Evolutionary conservation across 257 asterid genomes (phyloP), one percentile per base, ranked within the genome.

Genomic region (Echium plantagineum): DNA sequence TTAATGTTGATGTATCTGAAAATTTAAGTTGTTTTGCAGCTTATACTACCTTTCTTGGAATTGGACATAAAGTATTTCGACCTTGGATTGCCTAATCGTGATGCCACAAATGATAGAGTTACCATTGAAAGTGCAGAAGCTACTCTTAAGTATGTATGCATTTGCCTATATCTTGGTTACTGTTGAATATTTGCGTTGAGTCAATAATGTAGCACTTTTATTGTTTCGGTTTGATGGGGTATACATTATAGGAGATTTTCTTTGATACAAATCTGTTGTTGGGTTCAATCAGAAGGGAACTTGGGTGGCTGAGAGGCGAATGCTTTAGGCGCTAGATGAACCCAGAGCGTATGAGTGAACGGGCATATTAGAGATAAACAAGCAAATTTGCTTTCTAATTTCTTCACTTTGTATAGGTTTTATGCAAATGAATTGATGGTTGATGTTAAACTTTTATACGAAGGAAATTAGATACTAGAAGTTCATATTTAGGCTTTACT

Each of bases 81-180:
- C 72, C 88, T 84, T 60, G 84, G 93, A 42, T 82, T 84, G 70
- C 84, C 71, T 63, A 78, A 81, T 64, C 93, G 93, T 9, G 93
- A 84, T 70, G 84, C 88, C 58, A 78, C 93, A 38, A 46, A 65
- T 16, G 88, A 84, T 74, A 75, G 65, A 71, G 93, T 84, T 65
- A 84, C 88, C 10, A 63, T 79, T 67, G 87, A 84, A 75, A 84
- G 93, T 73, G 93, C 93, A 62, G 88, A 84, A 73, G 93, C 93
- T 38, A 84, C 93, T 57, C 93, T 84, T 20, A 84, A 65, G 91
- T 81, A 78, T 61, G 83, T 63, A 2, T 56, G 19, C 18, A 28
- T 6, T 21, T 5, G 8, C 16, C 17, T 3, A 4, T 48, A 38
- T 0, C 18, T 24, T 9, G 4, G 5, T 17, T 61, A 13, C 16